Base-by-base conservation (phyloP, 768 basidiomycete genomes). In the Phylloporus rhodoxanthus region DNA sequence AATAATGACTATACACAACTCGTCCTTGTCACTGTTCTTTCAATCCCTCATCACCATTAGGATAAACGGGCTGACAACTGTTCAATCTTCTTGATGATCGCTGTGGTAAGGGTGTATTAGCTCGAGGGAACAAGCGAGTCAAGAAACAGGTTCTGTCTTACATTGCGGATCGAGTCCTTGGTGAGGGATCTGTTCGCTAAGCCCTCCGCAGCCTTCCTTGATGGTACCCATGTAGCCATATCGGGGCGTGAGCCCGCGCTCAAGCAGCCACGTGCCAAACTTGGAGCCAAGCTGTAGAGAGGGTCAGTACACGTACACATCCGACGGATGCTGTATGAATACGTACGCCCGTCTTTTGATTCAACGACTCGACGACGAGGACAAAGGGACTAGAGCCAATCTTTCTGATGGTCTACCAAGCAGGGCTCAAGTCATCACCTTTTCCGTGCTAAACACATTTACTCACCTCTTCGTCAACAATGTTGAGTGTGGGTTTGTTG, bases 181-280 rank as follows among this genome's bases (percentile, higher is more conserved):
- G 70, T 79, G 73, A 29, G 84, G 84, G 64, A 93, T 87, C 71
- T 90, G 89, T 68, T 93, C 90, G 71, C 80, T 79, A 48, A 93
- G 71, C 45, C 91, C 90, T 61, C 78, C 79, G 51, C 76, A 82
- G 64, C 88, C 76, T 68, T 90, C 86, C 72, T 85, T 87, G 46
- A 76, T 78, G 19, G 80, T 80, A 51, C 87, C 87, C 71, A 92
- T 84, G 73, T 91, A 89, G 13, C 76, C 81, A 61, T 85, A 93
- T 61, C 76, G 84, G 37, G 90, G 90, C 11, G 85, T 84, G 51
- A 91, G 79, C 57, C 75, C 71, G 57, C 90, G 85, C 68, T 91
- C 89, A 20, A 93, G 73, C 26, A 91, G 74, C 87, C 88, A 92
- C 0, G 89, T 89, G 20, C 91, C 91, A 60, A 79, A 85, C 69